A percentile compares a stretch with the other conserved stretches of the same genome.
Conservation (phyloP, 257 asterid genomes). For the Asclepias syriaca region DNA sequence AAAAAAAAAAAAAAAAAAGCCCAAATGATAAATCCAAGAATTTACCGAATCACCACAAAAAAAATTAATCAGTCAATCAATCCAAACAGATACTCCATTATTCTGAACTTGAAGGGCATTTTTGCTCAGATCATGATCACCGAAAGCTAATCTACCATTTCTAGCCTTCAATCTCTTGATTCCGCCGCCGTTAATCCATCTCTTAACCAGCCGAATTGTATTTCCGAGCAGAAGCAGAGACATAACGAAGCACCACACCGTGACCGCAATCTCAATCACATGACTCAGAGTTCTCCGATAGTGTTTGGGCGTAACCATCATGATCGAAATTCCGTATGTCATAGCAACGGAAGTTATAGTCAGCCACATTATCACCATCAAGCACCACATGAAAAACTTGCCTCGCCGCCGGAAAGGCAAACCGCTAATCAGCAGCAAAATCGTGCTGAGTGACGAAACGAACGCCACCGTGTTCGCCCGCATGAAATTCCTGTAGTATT, state of each 20-base stretch:
- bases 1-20: no score
- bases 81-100: no score
- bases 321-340: conserved; percentile 33
- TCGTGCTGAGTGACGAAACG: conserved; percentile 47
- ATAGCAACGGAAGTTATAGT: conserved; percentile 28
- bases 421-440: conserved; percentile 51
- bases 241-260: conserved; percentile 42
- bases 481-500: conserved; percentile 20
- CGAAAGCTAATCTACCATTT: not conserved
- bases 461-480: conserved; percentile 38
- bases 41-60: no score
- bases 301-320: conserved; percentile 28
- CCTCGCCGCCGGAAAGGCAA: conserved; percentile 34
- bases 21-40: no score
- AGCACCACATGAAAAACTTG: conserved; percentile 33
- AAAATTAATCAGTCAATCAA: no score
- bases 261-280: conserved; percentile 19
- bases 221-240: conserved; percentile 37
- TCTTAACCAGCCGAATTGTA: conserved; percentile 25
- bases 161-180: conserved; percentile 13
- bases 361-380: conserved; percentile 59
- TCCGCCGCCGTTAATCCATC: conserved; percentile 29
- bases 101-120: no score
- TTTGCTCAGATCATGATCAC: no score
- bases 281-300: conserved; percentile 14